These are phyloP conservation scores for Trichoderma sp. DNA, from an alignment of 2,329 filamentous ascomycete species.

Conservation along the genomic window DNA sequence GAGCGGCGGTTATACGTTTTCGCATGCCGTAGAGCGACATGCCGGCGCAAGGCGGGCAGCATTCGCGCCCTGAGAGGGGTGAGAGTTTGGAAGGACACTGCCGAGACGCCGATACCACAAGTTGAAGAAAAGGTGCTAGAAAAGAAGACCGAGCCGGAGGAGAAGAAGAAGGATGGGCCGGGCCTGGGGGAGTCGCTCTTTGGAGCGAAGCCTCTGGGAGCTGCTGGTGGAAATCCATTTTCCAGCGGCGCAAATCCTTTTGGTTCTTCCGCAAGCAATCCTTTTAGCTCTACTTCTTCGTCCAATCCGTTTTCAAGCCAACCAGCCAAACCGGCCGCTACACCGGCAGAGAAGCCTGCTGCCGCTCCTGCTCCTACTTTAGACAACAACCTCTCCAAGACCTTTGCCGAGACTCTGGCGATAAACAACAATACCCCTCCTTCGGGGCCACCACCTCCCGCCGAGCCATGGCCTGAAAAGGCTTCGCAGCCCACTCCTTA, in stretches of 20 bases:
- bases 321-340: slow-evolving; percentile 39
- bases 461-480: slow-evolving; percentile 74
- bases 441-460: slow-evolving; percentile 38
- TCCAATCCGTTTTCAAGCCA: slow-evolving; percentile 37
- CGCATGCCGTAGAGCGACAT: slow-evolving; percentile 74
- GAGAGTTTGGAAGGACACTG: slow-evolving; percentile 52
- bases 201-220: slow-evolving; percentile 57
- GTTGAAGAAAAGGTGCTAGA: slow-evolving; percentile 38
- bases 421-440: slow-evolving; percentile 61
- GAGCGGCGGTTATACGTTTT: slow-evolving; percentile 88
- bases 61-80: slow-evolving; percentile 74
- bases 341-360: slow-evolving; percentile 33
- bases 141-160: slow-evolving; percentile 38
- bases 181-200: slow-evolving; percentile 70
- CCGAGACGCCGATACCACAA: slow-evolving; percentile 35
- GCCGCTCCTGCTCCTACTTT: slow-evolving; percentile 28
- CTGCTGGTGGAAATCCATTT: slow-evolving; percentile 59
- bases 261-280: slow-evolving; percentile 38
- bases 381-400: slow-evolving; percentile 50
- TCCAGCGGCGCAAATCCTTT: slow-evolving; percentile 55
- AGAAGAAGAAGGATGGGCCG: slow-evolving; percentile 40
- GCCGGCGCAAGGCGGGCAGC: slow-evolving; percentile 79
- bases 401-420: slow-evolving; percentile 75
- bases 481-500: slow-evolving; percentile 69
- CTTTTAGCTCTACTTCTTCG: slow-evolving; percentile 34